Evolutionary conservation across 73 alveolate species (phyloP).

Genomic region (Paramecium tetraurelia): DNA sequence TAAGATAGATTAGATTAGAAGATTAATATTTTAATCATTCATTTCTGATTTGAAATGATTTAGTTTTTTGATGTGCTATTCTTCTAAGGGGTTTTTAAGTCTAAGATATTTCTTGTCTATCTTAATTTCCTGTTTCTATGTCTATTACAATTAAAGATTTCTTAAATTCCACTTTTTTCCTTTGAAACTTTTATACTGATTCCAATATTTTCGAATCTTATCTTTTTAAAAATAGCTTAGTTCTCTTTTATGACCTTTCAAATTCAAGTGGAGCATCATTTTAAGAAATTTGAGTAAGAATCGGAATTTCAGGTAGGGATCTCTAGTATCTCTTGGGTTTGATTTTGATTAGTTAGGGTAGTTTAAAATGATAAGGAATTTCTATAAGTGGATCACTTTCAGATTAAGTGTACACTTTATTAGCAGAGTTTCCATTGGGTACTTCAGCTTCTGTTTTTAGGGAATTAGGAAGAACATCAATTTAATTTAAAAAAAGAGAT

Average conservation of each 20-base stretch:
- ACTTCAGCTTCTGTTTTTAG: not conserved
- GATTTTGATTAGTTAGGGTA: not conserved
- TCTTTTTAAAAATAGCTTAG: not conserved
- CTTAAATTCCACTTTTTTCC: not conserved
- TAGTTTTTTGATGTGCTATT: not conserved
- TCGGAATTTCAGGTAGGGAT: not conserved
- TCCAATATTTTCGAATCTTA: not conserved
- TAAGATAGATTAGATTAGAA: not conserved
- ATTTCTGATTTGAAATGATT: not conserved
- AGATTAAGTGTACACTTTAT: not conserved
- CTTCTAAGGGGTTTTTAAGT: not conserved
- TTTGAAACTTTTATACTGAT: not conserved
- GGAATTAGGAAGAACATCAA: not conserved
- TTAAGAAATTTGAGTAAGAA: not conserved
- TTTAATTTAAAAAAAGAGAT: not conserved
- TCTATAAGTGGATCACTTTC: not conserved
- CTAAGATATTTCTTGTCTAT: not conserved
- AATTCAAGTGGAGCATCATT: not conserved
- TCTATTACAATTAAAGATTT: not conserved
- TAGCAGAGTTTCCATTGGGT: not conserved
- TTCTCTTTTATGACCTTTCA: not conserved
- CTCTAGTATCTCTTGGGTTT: not conserved
- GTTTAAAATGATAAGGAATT: not conserved
- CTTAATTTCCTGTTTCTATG: not conserved
- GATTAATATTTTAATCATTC: not conserved